Evolutionary conservation across 176 grass and related monocot genomes (phyloP).

Genomic region (Paspalum notatum): DNA sequence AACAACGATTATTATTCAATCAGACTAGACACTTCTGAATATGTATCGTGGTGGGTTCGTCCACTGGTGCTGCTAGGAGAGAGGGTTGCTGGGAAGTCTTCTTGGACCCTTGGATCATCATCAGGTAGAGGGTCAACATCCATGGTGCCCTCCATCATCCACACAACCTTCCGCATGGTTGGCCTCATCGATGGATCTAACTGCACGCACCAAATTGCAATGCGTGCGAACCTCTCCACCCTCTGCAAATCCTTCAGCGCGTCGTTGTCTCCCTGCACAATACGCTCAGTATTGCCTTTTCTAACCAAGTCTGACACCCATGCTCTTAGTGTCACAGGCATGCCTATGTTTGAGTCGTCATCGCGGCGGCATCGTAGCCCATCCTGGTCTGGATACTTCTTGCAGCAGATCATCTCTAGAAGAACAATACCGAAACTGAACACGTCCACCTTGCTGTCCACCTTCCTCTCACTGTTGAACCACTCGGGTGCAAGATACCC

Average conservation of each 20-base stretch:
- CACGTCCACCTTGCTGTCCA: constrained; percentile 11
- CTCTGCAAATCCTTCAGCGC: neutral
- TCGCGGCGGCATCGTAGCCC: neutral
- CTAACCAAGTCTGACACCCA: neutral
- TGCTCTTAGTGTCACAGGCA: neutral
- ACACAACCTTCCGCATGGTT: neutral
- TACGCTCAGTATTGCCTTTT: neutral
- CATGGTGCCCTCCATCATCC: neutral
- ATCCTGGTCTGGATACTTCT: neutral
- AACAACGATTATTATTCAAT: too few relatives aligned
- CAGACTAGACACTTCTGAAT: too few relatives aligned
- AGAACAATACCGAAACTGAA: neutral
- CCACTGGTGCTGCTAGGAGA: too few relatives aligned
- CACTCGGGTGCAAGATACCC: constrained; percentile 12
- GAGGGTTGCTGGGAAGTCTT: too few relatives aligned
- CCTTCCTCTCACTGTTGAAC: neutral
- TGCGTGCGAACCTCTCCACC: constrained; percentile 4
- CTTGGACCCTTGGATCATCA: neutral
- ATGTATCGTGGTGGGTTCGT: too few relatives aligned
- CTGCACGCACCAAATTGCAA: neutral
- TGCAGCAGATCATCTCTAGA: neutral
- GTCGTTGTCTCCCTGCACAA: neutral
- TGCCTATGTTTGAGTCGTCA: neutral
- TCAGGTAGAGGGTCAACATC: neutral
- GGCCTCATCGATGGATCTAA: neutral